Evolutionary conservation across 2,329 filamentous ascomycete genomes (phyloP), one percentile per base, ranked within the genome.

Genomic region (Tolypocladium album): DNA sequence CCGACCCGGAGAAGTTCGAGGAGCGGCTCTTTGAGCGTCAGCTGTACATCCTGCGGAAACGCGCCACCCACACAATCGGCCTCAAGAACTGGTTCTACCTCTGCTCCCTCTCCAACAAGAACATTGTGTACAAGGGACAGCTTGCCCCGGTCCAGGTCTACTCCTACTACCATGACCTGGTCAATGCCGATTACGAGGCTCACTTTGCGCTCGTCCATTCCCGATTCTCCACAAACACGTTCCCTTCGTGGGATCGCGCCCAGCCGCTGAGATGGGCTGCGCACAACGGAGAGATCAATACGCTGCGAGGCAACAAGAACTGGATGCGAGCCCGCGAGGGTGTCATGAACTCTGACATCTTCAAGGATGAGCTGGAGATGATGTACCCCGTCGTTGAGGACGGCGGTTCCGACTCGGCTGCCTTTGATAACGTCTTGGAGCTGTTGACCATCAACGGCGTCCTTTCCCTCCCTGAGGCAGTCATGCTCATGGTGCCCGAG

Each of bases 21-120:
- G 88, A 91, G 71, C 84, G 86, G 66, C 82, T 85, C 64, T 97
- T 97, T 74, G 94, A 97, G 80, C 86, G 88, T 70, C 93, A 97
- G 79, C 83, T 99, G 59, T 99, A 93, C 75, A 83, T 97, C 64
- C 84, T 99, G 67, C 88, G 93, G 72, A 99, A 99, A 83, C 89
- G 92, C 69, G 89, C 92, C 59, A 96, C 92, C 56, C 92, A 97
- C 79, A 89, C 91, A 69, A 94, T 97, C 72, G 92, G 93, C 62
- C 83, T 97, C 60, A 91, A 95, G 76, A 97, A 97, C 76, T 97
- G 93, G 93, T 97, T 97, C 82, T 97, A 97, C 75, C 82, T 97
- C 61, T 97, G 93, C 82, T 96, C 92, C 57, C 79, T 97, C 66
- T 94, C 88, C 75, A 97, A 96, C 86, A 92, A 92, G 78, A 97